Evolutionary conservation across 805 yeast species (phyloP), one percentile per base, ranked within the genome.

Genomic region (Helenozyma baotianmanensis): DNA sequence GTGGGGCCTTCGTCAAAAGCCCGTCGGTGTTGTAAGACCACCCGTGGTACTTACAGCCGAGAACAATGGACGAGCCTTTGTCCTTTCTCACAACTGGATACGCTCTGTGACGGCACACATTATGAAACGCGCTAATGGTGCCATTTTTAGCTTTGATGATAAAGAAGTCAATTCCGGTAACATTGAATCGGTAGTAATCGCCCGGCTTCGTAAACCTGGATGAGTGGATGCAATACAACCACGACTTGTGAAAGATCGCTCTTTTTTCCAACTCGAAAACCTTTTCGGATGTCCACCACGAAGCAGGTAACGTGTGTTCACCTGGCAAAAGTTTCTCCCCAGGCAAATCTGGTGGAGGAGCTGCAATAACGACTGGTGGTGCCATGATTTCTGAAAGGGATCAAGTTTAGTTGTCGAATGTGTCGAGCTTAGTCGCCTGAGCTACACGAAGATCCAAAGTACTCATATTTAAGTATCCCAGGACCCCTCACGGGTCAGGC

Each of bases 1-100:
- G 78, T 14, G 82, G 82, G 7, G 81, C 81, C 47, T 76, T 76
- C 32, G 72, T 74, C 45, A 76, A 60, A 28, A 60, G 53, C 4
- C 82, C 82, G 42, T 75, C 78, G n/a, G 78, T 61, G 49, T 74
- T 74, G 58, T 76, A 76, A 16, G 78, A 69, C 82, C 82, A 76
- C 15, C 82, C 82, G 45, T 76, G 82, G 52, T 76, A 76, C 45
- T 73, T 69, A 54, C 82, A 76, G 25, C 80, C 80, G 21, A 76
- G 56, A 25, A 76, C 65, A 12, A 62, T 64, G 2, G 80, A 68
- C n/a, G 78, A 72, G 17, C 82, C 82, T 42, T 70, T 58, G 22
- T 74, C 74, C 48, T 76, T 76, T 52, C 72, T 65, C 17, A 76
- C 72, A 25, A 76, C 78, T 1, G 82, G 82, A 45, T 68, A 76